Evolutionary conservation across 2,329 filamentous ascomycete genomes (phyloP).

Genomic region (Blumeriella jaapii): DNA sequence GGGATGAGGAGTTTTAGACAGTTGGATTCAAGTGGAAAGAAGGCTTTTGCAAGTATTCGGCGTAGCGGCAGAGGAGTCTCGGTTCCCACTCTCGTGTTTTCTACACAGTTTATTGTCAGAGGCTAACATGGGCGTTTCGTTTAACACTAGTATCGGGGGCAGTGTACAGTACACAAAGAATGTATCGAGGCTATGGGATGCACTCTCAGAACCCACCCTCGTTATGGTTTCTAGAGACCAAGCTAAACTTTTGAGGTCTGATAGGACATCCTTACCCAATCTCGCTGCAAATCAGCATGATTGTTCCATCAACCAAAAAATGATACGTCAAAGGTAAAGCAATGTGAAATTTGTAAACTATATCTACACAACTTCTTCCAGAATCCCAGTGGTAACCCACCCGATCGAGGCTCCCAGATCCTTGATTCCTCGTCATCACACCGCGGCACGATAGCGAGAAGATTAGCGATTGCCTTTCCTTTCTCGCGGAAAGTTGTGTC

Average conservation of each 20-base stretch:
- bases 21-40: neutral
- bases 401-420: too few relatives aligned
- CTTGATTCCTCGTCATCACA: too few relatives aligned
- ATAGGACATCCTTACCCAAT: constrained; percentile 2
- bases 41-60: constrained; percentile 26
- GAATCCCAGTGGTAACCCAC: too few relatives aligned
- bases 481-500: too few relatives aligned
- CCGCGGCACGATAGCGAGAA: too few relatives aligned
- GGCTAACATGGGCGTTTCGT: constrained; percentile 31
- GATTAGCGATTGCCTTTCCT: too few relatives aligned
- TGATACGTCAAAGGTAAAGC: too few relatives aligned
- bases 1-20: constrained; percentile 47
- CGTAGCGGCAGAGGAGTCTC: constrained; percentile 24
- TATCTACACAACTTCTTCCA: too few relatives aligned
- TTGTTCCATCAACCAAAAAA: too few relatives aligned
- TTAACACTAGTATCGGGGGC: constrained; percentile 13
- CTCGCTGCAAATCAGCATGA: too few relatives aligned
- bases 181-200: constrained; percentile 15
- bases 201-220: constrained; percentile 5
- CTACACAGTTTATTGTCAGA: constrained; percentile 26
- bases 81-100: constrained; percentile 12
- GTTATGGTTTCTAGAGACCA: constrained; percentile 5
- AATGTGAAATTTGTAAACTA: too few relatives aligned
- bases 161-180: constrained; percentile 1
- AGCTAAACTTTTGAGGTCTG: constrained; percentile 10